These are phyloP conservation scores for Aspergillus cristatus DNA, from an alignment of 495 filamentous ascomycete genomes.

Conservation along the genomic window DNA sequence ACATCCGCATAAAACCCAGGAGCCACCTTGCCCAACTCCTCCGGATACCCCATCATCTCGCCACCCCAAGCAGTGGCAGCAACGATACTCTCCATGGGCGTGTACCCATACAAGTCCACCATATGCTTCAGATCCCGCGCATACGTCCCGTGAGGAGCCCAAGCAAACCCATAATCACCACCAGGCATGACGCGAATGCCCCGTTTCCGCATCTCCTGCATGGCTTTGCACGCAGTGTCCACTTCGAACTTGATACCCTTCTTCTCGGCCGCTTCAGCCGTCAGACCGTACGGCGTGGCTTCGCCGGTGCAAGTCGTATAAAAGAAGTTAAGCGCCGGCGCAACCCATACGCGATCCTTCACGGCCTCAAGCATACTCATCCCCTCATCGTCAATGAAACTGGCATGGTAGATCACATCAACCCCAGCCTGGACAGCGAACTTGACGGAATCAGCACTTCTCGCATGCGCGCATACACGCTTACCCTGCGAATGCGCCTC, in stretches of 20 bases:
- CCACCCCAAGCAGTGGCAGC: slow-evolving; percentile 37
- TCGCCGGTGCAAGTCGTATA: slow-evolving; percentile 32
- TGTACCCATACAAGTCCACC: slow-evolving; percentile 38
- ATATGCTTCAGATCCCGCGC: slow-evolving; percentile 41
- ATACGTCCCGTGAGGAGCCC: slow-evolving; percentile 42
- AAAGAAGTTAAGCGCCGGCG: slow-evolving; percentile 37
- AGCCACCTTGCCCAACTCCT: slow-evolving; percentile 38
- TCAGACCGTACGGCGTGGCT: slow-evolving; percentile 33
- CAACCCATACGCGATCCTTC: slow-evolving; percentile 35
- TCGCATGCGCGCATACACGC: too few relatives aligned
- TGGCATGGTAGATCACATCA: too few relatives aligned
- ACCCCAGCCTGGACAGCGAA: too few relatives aligned
- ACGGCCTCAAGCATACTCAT: slow-evolving; percentile 30
- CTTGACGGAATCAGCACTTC: too few relatives aligned
- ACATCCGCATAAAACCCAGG: slow-evolving; percentile 40
- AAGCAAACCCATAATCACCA: slow-evolving; percentile 45
- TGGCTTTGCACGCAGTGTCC: slow-evolving; percentile 28
- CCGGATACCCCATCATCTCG: slow-evolving; percentile 33
- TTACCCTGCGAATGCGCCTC: too few relatives aligned
- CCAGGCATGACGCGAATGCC: slow-evolving; percentile 39
- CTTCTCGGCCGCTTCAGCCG: slow-evolving; percentile 31
- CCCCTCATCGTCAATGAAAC: too few relatives aligned
- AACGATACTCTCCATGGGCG: slow-evolving; percentile 37
- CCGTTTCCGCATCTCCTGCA: slow-evolving; percentile 37
- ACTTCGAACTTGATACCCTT: slow-evolving; percentile 36